A percentile compares a stretch with the other conserved stretches of the same genome.
Conservation (phyloP, 352 stramenopile genomes). For the Phytophthora capsici region DNA sequence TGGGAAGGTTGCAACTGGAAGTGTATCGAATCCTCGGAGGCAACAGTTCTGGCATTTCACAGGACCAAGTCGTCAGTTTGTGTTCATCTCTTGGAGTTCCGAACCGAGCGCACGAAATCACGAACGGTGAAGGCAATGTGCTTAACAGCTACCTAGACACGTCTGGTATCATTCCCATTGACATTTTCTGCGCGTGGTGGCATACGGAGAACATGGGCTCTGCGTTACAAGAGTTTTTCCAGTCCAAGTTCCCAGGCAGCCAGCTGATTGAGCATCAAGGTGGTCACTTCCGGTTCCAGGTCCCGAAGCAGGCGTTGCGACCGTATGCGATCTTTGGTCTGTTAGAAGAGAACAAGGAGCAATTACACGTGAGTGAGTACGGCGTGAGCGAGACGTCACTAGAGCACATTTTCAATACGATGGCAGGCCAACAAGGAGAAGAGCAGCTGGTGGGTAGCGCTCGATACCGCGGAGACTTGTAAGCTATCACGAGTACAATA, state of each 20-base stretch:
- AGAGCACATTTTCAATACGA: slow-evolving; percentile 94
- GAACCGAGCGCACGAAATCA: slow-evolving; percentile 45
- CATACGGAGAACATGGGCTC: slow-evolving; percentile 48
- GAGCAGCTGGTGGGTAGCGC: slow-evolving; percentile 52
- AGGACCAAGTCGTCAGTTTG: slow-evolving; percentile 39
- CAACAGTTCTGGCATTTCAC: slow-evolving; percentile 38
- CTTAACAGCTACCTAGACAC: slow-evolving; percentile 54
- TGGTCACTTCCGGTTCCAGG: slow-evolving; percentile 74
- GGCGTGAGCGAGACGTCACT: slow-evolving; percentile 90
- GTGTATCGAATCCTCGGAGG: slow-evolving; percentile 30
- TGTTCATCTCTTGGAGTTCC: slow-evolving; percentile 45
- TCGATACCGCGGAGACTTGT: slow-evolving; percentile 32
- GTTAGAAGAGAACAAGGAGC: slow-evolving; percentile 72
- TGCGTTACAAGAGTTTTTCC: slow-evolving; percentile 51
- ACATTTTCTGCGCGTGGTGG: slow-evolving; percentile 73
- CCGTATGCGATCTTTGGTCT: slow-evolving; percentile 74
- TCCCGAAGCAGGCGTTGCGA: slow-evolving; percentile 61
- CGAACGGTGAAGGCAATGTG: slow-evolving; percentile 46
- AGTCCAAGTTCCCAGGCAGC: slow-evolving; percentile 43
- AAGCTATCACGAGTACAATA: slow-evolving; percentile 35
- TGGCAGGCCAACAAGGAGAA: slow-evolving; percentile 82
- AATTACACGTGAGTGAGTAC: slow-evolving; percentile 85
- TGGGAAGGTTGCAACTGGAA: slow-evolving; percentile 37
- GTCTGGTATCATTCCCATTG: slow-evolving; percentile 48
- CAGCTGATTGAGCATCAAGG: slow-evolving; percentile 69